phyloP scores from a whole-genome alignment of 164 flowering plant genomes.

The Brasenia schreberi region DNA sequence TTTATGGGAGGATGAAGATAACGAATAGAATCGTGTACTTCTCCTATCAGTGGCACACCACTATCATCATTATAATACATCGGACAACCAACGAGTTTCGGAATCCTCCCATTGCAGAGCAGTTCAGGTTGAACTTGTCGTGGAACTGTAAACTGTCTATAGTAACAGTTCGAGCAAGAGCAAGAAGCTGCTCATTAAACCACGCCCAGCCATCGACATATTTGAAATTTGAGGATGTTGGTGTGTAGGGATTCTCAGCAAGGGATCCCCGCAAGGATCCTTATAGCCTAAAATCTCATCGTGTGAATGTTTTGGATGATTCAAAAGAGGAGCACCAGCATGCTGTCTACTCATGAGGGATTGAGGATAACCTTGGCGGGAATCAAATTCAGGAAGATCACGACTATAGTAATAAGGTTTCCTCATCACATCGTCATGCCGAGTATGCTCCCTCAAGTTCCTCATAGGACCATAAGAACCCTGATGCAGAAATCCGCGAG shows the following conservation, averaged over 20 bases:
- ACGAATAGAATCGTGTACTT: background rate
- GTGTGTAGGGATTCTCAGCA: constrained; percentile 18
- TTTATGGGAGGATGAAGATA: background rate
- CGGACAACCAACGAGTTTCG: constrained; percentile 19
- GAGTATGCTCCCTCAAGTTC: background rate
- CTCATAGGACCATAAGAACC: constrained; percentile 26
- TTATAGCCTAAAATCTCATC: constrained; percentile 30
- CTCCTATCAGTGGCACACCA: background rate
- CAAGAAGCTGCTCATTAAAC: constrained; percentile 19
- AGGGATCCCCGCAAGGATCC: constrained; percentile 26
- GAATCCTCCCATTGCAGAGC: constrained; percentile 17
- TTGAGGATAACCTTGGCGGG: background rate
- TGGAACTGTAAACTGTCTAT: constrained; percentile 27
- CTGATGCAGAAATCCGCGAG: constrained; percentile 7
- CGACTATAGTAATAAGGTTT: background rate
- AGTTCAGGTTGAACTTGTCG: constrained; percentile 22
- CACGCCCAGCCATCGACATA: background rate
- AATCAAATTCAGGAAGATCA: background rate
- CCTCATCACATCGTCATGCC: background rate
- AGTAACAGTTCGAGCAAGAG: constrained; percentile 45
- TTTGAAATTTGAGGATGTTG: constrained; percentile 15
- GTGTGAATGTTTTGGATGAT: constrained; percentile 4
- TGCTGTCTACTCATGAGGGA: background rate
- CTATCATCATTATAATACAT: constrained; percentile 18
- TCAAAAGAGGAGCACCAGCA: background rate